phyloP scores from a whole-genome alignment of 192 early-diverging fungal genomes.

The Allomyces arbusculus region DNA sequence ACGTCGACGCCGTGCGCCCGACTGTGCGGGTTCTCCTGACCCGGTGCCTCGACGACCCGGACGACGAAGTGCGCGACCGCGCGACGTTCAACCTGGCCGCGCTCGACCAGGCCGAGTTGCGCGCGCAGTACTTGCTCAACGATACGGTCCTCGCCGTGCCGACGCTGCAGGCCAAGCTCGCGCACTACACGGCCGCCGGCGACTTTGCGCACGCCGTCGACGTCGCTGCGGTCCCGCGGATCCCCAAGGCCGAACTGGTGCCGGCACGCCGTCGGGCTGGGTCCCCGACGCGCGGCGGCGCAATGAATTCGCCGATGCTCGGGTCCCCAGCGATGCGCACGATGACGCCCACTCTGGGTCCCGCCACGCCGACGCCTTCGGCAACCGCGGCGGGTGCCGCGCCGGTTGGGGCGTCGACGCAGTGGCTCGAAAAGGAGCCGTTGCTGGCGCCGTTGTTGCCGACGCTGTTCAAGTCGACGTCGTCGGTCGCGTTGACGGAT shows the following conservation, averaged over 20 bases:
- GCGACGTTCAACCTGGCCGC: constrained; percentile 73
- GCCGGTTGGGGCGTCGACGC: constrained; percentile 20
- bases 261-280: constrained; percentile 43
- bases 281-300: constrained; percentile 18
- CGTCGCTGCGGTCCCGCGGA: constrained; percentile 51
- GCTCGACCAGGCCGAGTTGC: constrained; percentile 38
- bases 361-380: constrained; percentile 1
- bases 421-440: constrained; percentile 55
- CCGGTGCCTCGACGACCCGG: constrained; percentile 88
- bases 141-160: constrained; percentile 72
- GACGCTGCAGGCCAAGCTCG: constrained; percentile 66
- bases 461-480: constrained; percentile 62
- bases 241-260: constrained; percentile 69
- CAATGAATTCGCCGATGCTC: constrained; percentile 1
- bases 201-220: constrained; percentile 49
- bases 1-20: constrained; percentile 37
- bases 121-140: constrained; percentile 56
- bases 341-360: constrained; percentile 6
- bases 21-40: constrained; percentile 68
- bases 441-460: constrained; percentile 65
- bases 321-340: constrained; percentile 9
- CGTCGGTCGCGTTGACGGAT: constrained; percentile 69
- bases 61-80: constrained; percentile 96
- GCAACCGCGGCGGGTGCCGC: constrained; percentile 8
- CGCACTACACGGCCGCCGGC: constrained; percentile 60